Conservation (phyloP, 1,284 basidiomycete genomes). For the Malassezia obtusa region DNA sequence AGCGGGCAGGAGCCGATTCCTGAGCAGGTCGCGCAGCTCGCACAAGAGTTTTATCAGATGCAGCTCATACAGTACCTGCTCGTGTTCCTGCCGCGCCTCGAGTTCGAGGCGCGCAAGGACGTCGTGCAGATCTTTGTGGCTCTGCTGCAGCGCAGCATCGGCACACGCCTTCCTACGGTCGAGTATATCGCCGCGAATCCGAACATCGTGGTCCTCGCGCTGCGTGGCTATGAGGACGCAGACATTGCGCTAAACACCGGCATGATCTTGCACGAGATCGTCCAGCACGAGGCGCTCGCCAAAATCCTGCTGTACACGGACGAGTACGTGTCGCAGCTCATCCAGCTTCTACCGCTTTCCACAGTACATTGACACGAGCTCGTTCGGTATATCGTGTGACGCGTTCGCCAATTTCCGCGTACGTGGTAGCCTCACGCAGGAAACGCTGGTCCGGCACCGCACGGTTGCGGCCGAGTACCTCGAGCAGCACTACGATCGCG, state of each 20-base stretch:
- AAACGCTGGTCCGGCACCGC: constrained; percentile 74
- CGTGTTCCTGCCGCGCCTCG: constrained; percentile 69
- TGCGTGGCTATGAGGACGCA: constrained; percentile 73
- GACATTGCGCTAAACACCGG: constrained; percentile 95
- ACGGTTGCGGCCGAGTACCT: constrained; percentile 92
- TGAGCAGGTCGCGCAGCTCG: constrained; percentile 58
- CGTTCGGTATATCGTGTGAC: constrained; percentile 95
- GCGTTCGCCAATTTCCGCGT: constrained; percentile 85
- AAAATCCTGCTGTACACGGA: constrained; percentile 86
- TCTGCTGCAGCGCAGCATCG: constrained; percentile 87
- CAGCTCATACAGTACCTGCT: constrained; percentile 77
- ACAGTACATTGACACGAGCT: constrained; percentile 91
- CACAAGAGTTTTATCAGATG: constrained; percentile 86
- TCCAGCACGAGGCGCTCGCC: constrained; percentile 79
- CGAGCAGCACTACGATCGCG: constrained; percentile 80
- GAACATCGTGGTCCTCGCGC: constrained; percentile 76
- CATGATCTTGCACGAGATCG: constrained; percentile 94
- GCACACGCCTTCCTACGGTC: constrained; percentile 81
- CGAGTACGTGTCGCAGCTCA: constrained; percentile 38
- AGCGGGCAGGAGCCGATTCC: constrained; percentile 65
- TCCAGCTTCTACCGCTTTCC: constrained; percentile 79
- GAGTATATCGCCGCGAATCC: constrained; percentile 78
- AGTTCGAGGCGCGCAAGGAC: constrained; percentile 87
- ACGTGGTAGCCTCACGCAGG: constrained; percentile 42
- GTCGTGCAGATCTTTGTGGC: constrained; percentile 94